Percentiles rank a stretch among this genome's conserved stretches.
Conservation (phyloP, 1,139 yeast species). For the Eremothecium coryli region DNA sequence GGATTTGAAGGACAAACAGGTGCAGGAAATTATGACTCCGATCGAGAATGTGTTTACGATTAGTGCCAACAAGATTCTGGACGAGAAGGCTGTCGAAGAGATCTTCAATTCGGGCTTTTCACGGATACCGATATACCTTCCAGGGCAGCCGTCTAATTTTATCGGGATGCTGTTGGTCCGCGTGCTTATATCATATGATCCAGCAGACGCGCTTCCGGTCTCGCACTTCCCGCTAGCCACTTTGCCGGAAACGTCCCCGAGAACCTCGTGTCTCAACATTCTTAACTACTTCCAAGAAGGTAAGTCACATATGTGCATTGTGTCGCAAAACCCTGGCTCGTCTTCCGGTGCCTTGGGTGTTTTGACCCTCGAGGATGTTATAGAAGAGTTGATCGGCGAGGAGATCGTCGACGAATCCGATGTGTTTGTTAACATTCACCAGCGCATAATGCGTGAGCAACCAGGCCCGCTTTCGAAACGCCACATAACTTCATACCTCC, state of each 20-base stretch:
- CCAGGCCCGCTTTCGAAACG: constrained; percentile 82
- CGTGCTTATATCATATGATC: constrained; percentile 88
- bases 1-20: constrained; percentile 87
- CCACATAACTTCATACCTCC: constrained; percentile 60
- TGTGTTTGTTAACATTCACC: constrained; percentile 84
- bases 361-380: constrained; percentile 88
- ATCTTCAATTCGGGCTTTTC: constrained; percentile 92
- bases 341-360: constrained; percentile 86
- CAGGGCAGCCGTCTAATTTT: constrained; percentile 81
- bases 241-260: constrained; percentile 85
- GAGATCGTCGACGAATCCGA: constrained; percentile 97
- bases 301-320: constrained; percentile 93
- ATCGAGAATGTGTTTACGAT: constrained; percentile 83
- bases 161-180: constrained; percentile 93
- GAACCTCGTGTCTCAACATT: constrained; percentile 87
- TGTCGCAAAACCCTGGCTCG: constrained; percentile 79
- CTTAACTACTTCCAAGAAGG: constrained; percentile 96
- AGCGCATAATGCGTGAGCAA: constrained; percentile 67
- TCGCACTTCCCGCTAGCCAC: constrained; percentile 93
- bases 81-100: constrained; percentile 78
- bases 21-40: constrained; percentile 86
- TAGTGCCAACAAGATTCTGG: constrained; percentile 74
- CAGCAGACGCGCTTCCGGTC: constrained; percentile 90
- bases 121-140: constrained; percentile 90
- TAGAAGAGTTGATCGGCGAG: constrained; percentile 95